Evolutionary conservation across 202 grass and related monocot species (phyloP).

Genomic region (Schoenoplectus triqueter): DNA sequence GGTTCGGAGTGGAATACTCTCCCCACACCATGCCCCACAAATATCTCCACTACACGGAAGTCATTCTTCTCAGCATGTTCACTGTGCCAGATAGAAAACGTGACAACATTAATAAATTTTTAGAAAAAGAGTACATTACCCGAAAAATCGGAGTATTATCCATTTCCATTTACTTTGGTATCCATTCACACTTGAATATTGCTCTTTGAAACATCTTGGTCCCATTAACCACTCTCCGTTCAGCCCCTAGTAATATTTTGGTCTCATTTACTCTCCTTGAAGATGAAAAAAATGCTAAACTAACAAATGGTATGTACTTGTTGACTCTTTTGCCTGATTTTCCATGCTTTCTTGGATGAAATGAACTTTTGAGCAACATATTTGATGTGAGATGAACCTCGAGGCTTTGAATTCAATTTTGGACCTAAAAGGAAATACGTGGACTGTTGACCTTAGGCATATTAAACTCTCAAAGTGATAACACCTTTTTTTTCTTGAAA

Average conservation of each 20-base stretch:
- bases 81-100: conserved; percentile 50
- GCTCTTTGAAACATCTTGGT: neutral
- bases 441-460: neutral
- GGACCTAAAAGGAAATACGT: neutral
- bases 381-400: neutral
- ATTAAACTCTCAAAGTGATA: neutral
- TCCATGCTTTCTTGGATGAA: neutral
- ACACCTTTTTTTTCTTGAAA: conserved; percentile 11
- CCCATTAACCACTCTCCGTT: neutral
- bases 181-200: neutral
- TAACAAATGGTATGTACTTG: neutral
- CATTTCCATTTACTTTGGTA: neutral
- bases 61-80: conserved; percentile 77
- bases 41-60: conserved; percentile 71
- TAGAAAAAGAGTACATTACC: neutral
- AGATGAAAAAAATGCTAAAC: conserved; percentile 14
- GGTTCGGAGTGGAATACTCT: conserved; percentile 85
- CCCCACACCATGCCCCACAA: conserved; percentile 93
- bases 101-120: conserved; percentile 18
- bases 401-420: neutral
- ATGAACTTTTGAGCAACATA: conserved; percentile 7
- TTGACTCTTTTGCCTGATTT: neutral
- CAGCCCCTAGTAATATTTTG: neutral
- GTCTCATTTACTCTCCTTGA: neutral
- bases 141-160: neutral